Evolutionary conservation across 2,329 filamentous ascomycete genomes (phyloP).

Genomic region (Elsinoe batatas): DNA sequence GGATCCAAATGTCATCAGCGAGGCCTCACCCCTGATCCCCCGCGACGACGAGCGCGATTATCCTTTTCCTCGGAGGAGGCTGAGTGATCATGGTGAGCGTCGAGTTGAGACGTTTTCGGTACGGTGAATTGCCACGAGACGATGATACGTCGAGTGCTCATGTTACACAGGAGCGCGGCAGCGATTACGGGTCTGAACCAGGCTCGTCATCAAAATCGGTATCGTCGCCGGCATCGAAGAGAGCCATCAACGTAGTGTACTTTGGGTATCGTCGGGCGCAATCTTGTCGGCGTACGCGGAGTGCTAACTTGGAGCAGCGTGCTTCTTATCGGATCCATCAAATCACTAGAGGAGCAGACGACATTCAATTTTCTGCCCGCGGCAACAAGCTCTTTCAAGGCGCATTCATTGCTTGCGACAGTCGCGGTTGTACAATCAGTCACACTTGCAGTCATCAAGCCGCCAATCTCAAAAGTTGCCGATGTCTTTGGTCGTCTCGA

Average conservation of each 20-base stretch:
- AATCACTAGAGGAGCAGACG: constrained; percentile 55
- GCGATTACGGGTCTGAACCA: not conserved
- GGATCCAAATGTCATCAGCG: not conserved
- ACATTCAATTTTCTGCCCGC: constrained; percentile 52
- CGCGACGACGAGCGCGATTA: constrained; percentile 5
- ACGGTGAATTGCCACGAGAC: constrained; percentile 9
- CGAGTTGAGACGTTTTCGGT: constrained; percentile 12
- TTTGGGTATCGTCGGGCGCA: not conserved
- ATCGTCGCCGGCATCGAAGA: not conserved
- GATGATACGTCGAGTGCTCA: constrained; percentile 10
- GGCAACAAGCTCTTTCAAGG: constrained; percentile 55
- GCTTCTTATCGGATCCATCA: constrained; percentile 53
- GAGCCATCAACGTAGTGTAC: constrained; percentile 2
- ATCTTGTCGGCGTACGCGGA: not conserved
- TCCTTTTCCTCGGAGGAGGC: not conserved
- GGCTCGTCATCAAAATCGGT: not conserved
- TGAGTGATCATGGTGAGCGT: constrained; percentile 4
- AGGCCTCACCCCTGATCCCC: constrained; percentile 8
- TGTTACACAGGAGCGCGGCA: constrained; percentile 7
- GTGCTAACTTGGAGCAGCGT: constrained; percentile 18
- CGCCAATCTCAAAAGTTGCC: constrained; percentile 51
- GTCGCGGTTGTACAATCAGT: constrained; percentile 55
- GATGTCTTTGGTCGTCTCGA: constrained; percentile 54
- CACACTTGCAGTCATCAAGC: constrained; percentile 53
- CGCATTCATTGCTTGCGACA: constrained; percentile 58